These are phyloP conservation scores for Pseudonectria buxi DNA, from an alignment of 2,329 filamentous ascomycete species.

Conservation along the genomic window DNA sequence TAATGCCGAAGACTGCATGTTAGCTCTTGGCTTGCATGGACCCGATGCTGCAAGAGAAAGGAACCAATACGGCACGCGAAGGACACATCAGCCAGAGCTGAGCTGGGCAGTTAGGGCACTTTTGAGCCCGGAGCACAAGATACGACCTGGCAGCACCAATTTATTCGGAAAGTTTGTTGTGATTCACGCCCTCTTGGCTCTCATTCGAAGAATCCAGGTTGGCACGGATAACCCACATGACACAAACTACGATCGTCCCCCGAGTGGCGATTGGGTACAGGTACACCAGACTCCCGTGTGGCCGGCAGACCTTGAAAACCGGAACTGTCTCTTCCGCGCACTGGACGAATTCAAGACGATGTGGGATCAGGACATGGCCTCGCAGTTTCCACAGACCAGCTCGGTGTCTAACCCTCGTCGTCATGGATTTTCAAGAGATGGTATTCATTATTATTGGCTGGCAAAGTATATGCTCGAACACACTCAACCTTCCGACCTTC, in stretches of 20 bases:
- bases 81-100: slow-evolving; percentile 58
- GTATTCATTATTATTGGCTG: slow-evolving; percentile 67
- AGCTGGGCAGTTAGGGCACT: slow-evolving; percentile 55
- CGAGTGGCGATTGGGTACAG: slow-evolving; percentile 52
- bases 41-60: slow-evolving; percentile 43
- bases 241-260: slow-evolving; percentile 46
- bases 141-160: slow-evolving; percentile 62
- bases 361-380: slow-evolving; percentile 64
- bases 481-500: slow-evolving; percentile 45
- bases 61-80: slow-evolving; percentile 57
- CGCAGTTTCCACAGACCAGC: slow-evolving; percentile 54
- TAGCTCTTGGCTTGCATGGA: slow-evolving; percentile 58
- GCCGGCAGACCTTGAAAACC: slow-evolving; percentile 34
- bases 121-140: slow-evolving; percentile 50
- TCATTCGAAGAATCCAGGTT: slow-evolving; percentile 44
- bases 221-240: slow-evolving; percentile 32
- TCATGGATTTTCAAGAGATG: slow-evolving; percentile 65
- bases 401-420: slow-evolving; percentile 44
- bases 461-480: slow-evolving; percentile 59
- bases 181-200: slow-evolving; percentile 60
- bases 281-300: slow-evolving; percentile 39
- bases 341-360: slow-evolving; percentile 66
- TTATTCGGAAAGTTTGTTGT: slow-evolving; percentile 68
- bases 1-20: slow-evolving; percentile 52
- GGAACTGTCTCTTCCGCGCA: slow-evolving; percentile 46